Percentiles rank a stretch among this genome's conserved stretches.
Evolutionary conservation across 805 yeast species (phyloP).

Genomic region (Kuraishia hungarica): DNA sequence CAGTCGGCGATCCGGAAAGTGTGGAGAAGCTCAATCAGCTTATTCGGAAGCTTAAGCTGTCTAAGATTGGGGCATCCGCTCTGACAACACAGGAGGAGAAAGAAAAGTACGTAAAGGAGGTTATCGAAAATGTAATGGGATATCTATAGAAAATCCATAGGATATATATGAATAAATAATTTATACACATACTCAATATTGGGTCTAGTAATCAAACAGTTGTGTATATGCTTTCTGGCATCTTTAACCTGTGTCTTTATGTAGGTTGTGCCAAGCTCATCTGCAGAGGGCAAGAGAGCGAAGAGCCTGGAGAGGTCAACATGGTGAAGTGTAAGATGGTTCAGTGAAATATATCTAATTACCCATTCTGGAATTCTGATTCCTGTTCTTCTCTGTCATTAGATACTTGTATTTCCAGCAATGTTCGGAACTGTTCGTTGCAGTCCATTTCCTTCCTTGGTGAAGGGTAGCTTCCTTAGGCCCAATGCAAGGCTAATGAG

Average conservation of each 20-base stretch:
- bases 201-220: too few species aligned
- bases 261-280: neutral
- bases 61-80: conserved; percentile 21
- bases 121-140: conserved; percentile 7
- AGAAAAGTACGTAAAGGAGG: conserved; percentile 24
- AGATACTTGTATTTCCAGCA: neutral
- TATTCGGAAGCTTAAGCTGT: conserved; percentile 24
- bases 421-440: neutral
- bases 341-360: too few species aligned
- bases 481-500: neutral
- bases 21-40: conserved; percentile 22
- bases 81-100: conserved; percentile 17
- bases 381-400: neutral
- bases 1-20: neutral
- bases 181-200: too few species aligned
- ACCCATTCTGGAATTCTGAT: too few species aligned
- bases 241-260: neutral
- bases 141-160: neutral
- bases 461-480: neutral
- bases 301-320: too few species aligned
- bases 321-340: too few species aligned
- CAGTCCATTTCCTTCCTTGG: neutral
- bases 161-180: too few species aligned
- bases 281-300: neutral
- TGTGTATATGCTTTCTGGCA: too few species aligned